Percentiles rank a stretch among this genome's conserved stretches.
Conservation (phyloP, 495 filamentous ascomycete genomes). For the Penicillium lagena region DNA sequence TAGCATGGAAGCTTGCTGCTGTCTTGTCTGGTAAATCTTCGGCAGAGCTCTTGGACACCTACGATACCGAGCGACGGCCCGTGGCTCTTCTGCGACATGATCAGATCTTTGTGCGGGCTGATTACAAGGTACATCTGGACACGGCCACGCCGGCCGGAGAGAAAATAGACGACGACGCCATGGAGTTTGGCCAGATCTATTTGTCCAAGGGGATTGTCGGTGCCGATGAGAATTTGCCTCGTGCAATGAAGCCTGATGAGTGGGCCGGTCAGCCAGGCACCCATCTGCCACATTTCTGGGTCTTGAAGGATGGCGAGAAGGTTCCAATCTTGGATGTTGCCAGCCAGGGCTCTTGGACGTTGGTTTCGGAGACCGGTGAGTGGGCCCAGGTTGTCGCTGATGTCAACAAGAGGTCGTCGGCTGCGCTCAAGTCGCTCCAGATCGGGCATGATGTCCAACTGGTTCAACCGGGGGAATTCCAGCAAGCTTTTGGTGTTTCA, state of each 20-base stretch:
- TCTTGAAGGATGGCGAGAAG: constrained; percentile 3
- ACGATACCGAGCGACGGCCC: constrained; percentile 43
- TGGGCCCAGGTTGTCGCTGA: constrained; percentile 6
- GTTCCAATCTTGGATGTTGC: constrained; percentile 14
- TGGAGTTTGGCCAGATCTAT: constrained; percentile 22
- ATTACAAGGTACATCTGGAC: constrained; percentile 17
- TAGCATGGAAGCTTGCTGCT: constrained; percentile 42
- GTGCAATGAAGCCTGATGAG: constrained; percentile 18
- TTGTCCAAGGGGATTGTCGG: constrained; percentile 9
- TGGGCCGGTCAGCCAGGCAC: constrained; percentile 23
- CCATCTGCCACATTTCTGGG: constrained; percentile 20
- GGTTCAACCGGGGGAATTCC: constrained; percentile 2
- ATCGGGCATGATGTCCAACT: constrained; percentile 8
- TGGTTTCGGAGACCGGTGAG: constrained; percentile 6
- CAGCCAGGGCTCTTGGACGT: constrained; percentile 7
- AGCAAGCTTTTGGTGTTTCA: constrained; percentile 9
- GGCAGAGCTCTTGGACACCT: constrained; percentile 39
- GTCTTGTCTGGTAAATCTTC: constrained; percentile 35
- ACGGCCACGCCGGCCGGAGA: constrained; percentile 2
- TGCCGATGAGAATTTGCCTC: constrained; percentile 4
- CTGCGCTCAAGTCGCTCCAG: constrained; percentile 3
- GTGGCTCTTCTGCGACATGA: constrained; percentile 28
- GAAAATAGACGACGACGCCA: constrained; percentile 19
- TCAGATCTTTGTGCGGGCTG: constrained; percentile 21
- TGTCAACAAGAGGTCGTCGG: background rate